Evolutionary conservation across 306 rosid species (phyloP), one percentile per base, ranked within the genome.

Genomic region (Begonia loranthoides): DNA sequence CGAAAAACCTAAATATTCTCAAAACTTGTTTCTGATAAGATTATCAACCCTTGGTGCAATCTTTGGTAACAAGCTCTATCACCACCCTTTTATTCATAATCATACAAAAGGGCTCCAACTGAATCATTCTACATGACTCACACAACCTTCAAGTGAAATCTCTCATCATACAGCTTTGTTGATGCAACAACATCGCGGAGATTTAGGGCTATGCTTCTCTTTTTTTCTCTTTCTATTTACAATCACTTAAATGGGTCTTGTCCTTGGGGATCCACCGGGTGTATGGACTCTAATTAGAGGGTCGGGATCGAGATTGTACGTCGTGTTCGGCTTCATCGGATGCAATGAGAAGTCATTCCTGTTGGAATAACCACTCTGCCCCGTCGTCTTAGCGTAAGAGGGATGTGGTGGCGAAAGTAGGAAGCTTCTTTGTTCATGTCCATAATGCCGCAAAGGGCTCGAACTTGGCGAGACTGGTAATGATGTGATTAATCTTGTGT

Each of bases 381-480:
- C 86, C 75, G 61, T 57, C 67, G 48, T 28, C 36, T 28, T 36
- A 22, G 78, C 60, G 70, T 76, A 72, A 46, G 66, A 45, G 6
- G 87, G 76, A 65, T 83, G 96, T 11, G 95, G 95, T 47, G 99
- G 99, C 67, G 99, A 90, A 58, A 70, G 72, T 48, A 74, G 69
- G 57, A 68, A 63, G 73, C 80, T 80, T 65, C 58, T 63, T 40
- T 82, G 73, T 13, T 73, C 63, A 0, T 77, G 61, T 33, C 86
- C 78, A 44, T 68, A 60, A 17, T 76, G 86, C 64, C 94, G 76
- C 64, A 90, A 64, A 13, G 99, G 99, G 71, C 99, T 90, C 48
- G 99, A 90, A 63, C 79, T 68, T 36, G 99, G 99, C 41, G 99
- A 90, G 13, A 86, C 99, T 0, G 94, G 99, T 70, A 86, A 69